Evolutionary conservation across 2,329 filamentous ascomycete genomes (phyloP).

Genomic region (Cercospora nicotianae): DNA sequence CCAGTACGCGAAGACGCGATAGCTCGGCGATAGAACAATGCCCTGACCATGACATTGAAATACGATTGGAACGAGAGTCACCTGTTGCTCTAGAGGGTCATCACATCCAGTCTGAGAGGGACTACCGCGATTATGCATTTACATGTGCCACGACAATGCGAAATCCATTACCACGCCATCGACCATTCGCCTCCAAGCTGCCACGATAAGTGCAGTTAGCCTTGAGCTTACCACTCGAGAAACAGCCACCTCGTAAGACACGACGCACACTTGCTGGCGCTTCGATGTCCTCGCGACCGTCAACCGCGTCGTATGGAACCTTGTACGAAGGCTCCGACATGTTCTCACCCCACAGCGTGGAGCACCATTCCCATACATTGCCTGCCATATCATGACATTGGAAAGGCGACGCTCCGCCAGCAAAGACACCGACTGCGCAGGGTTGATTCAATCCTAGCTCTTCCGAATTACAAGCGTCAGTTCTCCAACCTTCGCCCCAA

Average conservation of each 20-base stretch:
- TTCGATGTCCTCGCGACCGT: background rate
- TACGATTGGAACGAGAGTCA: background rate
- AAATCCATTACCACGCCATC: conserved; percentile 18
- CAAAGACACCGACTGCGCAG: conserved; percentile 5
- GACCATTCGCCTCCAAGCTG: conserved; percentile 10
- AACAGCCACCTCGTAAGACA: conserved; percentile 17
- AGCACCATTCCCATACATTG: conserved; percentile 18
- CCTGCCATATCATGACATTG: conserved; percentile 15
- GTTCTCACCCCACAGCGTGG: conserved; percentile 13
- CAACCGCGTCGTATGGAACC: background rate
- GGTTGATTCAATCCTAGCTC: background rate
- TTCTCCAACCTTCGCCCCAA: background rate
- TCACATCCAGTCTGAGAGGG: background rate
- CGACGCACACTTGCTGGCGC: background rate
- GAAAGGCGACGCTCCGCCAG: background rate
- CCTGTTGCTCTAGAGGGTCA: background rate
- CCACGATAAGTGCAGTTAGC: conserved; percentile 18
- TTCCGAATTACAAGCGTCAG: conserved; percentile 2
- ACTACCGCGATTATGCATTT: background rate
- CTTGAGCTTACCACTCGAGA: conserved; percentile 15
- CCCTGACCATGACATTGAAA: background rate
- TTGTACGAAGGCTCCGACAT: conserved; percentile 5
- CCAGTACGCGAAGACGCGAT: too few species aligned
- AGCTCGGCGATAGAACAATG: too few species aligned
- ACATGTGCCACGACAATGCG: conserved; percentile 10